Evolutionary conservation across 768 basidiomycete genomes (phyloP).

Genomic region (Gloeophyllum trabeum): DNA sequence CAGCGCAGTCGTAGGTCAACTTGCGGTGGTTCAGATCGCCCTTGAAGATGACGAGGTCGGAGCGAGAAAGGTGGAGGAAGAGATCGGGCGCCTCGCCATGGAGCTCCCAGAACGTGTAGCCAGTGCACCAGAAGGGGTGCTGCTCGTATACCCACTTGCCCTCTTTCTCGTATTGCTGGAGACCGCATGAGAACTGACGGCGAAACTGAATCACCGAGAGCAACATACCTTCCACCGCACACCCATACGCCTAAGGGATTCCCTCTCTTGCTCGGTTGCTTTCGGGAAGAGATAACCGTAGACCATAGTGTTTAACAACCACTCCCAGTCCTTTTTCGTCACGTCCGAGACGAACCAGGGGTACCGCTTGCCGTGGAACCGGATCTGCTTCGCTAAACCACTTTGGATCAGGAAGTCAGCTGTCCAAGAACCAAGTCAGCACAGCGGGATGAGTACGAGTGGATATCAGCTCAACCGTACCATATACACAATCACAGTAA

Average conservation of each 20-base stretch:
- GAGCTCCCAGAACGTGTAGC: conserved; percentile 88
- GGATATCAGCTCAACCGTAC: conserved; percentile 22
- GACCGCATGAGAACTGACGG: not conserved
- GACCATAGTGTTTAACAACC: conserved; percentile 81
- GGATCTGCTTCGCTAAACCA: conserved; percentile 73
- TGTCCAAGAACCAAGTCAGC: conserved; percentile 13
- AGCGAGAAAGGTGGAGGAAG: conserved; percentile 83
- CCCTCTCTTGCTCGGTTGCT: conserved; percentile 67
- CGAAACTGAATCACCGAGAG: not conserved
- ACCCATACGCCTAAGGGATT: conserved; percentile 72
- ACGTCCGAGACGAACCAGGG: conserved; percentile 95
- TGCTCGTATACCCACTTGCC: conserved; percentile 93
- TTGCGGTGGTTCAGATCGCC: conserved; percentile 93
- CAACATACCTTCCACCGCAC: conserved; percentile 73
- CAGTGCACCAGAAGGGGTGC: conserved; percentile 94
- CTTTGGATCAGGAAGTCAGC: conserved; percentile 93
- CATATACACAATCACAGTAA: conserved; percentile 82
- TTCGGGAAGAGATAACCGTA: conserved; percentile 89
- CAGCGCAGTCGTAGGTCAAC: conserved; percentile 78
- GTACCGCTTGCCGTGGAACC: conserved; percentile 93
- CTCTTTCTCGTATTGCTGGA: conserved; percentile 81
- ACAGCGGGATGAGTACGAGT: not conserved
- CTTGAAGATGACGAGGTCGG: conserved; percentile 90
- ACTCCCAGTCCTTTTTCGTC: conserved; percentile 89
- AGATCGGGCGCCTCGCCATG: conserved; percentile 80